phyloP scores from a whole-genome alignment of 2,329 filamentous ascomycete species.

The Ophiosphaerella herpotricha region DNA sequence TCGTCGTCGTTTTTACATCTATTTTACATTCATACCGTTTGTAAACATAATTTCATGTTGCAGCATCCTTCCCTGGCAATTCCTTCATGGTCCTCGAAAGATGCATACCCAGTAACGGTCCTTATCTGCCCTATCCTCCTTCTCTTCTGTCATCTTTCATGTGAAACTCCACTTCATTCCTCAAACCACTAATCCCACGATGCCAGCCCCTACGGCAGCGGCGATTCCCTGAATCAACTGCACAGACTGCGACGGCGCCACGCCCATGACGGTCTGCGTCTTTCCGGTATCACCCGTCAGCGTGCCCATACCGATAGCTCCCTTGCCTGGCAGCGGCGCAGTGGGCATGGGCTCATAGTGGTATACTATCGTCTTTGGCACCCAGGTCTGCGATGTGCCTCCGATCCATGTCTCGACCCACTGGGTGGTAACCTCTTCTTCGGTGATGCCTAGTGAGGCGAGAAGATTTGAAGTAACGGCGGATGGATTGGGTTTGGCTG shows the following conservation, averaged over 20 bases:
- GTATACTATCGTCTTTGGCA: constrained; percentile 34
- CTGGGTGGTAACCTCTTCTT: constrained; percentile 33
- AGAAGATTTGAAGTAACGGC: constrained; percentile 4
- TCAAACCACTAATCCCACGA: constrained; percentile 26
- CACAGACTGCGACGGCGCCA: constrained; percentile 22
- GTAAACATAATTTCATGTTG: too few relatives aligned
- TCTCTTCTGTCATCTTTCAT: neutral
- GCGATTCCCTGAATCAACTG: constrained; percentile 21
- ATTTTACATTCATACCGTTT: too few relatives aligned
- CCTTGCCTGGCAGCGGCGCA: constrained; percentile 31
- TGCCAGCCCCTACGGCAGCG: constrained; percentile 28
- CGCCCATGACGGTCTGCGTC: constrained; percentile 31
- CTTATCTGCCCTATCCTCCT: neutral
- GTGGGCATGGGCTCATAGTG: constrained; percentile 27
- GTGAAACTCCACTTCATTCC: neutral
- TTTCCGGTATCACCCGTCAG: constrained; percentile 34
- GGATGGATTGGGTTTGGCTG: neutral
- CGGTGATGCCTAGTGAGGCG: constrained; percentile 2
- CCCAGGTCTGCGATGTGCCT: constrained; percentile 36
- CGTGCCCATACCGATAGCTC: constrained; percentile 43
- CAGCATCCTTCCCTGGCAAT: too few relatives aligned
- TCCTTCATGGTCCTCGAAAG: too few relatives aligned
- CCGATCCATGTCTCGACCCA: constrained; percentile 41
- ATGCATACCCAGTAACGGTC: too few relatives aligned
- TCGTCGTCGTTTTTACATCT: too few relatives aligned